These are phyloP conservation scores for Ustilago shanxiensis DNA, from an alignment of 1,284 basidiomycete species.

Conservation along the genomic window DNA sequence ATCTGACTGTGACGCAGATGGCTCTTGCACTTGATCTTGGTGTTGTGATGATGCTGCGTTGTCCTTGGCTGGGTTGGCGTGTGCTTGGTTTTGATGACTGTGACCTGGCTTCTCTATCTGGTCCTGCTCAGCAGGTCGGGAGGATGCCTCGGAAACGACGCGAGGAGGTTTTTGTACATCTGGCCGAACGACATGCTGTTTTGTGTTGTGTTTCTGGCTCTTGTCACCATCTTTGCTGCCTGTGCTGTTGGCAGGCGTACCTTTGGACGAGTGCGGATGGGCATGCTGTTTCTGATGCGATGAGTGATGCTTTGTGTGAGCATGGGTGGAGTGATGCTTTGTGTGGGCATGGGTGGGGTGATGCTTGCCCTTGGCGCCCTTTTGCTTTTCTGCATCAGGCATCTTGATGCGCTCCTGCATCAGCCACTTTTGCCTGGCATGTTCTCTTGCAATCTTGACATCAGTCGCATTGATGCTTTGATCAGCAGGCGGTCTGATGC, in stretches of 20 bases:
- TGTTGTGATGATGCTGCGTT: background rate
- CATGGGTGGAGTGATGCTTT: background rate
- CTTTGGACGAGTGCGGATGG: background rate
- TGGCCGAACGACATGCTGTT: background rate
- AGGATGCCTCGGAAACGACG: background rate
- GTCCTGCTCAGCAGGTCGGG: background rate
- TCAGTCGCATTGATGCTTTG: slow-evolving; percentile 49
- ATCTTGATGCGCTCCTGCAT: slow-evolving; percentile 5
- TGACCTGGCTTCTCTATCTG: background rate
- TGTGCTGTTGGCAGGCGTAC: background rate
- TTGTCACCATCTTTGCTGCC: background rate
- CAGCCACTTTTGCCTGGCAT: slow-evolving; percentile 34
- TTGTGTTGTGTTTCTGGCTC: background rate
- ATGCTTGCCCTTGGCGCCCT: background rate
- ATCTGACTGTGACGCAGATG: slow-evolving; percentile 7
- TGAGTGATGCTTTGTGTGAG: background rate
- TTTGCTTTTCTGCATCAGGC: background rate
- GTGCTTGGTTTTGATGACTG: background rate
- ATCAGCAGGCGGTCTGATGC: slow-evolving; percentile 53
- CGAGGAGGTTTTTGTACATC: slow-evolving; percentile 1
- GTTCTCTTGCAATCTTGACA: slow-evolving; percentile 27
- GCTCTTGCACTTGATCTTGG: background rate
- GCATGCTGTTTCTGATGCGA: background rate
- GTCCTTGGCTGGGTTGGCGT: background rate
- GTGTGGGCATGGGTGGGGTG: background rate